These are phyloP conservation scores for Clausena lansium DNA, from an alignment of 345 rosid genomes.

Conservation along the genomic window DNA sequence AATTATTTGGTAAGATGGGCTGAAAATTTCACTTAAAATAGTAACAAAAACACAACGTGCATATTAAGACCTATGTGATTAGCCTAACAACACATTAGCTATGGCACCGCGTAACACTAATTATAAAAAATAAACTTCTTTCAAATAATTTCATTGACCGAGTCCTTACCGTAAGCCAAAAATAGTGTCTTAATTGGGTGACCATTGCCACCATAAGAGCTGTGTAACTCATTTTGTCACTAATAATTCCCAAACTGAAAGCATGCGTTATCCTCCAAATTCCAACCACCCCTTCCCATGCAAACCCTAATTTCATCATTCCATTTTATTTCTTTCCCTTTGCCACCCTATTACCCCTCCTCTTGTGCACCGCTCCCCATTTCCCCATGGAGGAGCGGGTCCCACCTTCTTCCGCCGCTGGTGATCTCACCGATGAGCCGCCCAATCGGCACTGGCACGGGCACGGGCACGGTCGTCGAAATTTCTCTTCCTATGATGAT, in stretches of 20 bases:
- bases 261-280: constrained; percentile 12
- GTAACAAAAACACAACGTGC: too few species aligned
- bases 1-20: too few species aligned
- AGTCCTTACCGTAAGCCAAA: constrained; percentile 3
- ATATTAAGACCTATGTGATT: too few species aligned
- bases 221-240: constrained; percentile 4
- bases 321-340: background rate
- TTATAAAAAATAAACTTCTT: background rate
- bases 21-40: too few species aligned
- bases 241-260: constrained; percentile 2
- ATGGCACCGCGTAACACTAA: background rate
- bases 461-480: background rate
- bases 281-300: constrained; percentile 34
- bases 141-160: background rate
- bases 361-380: constrained; percentile 40
- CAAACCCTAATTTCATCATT: constrained; percentile 37
- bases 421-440: constrained; percentile 19
- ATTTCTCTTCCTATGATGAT: background rate
- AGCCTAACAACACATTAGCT: background rate
- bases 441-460: background rate
- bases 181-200: background rate
- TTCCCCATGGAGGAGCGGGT: constrained; percentile 62
- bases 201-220: background rate
- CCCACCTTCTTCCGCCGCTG: constrained; percentile 20
- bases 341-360: constrained; percentile 28